Percentiles rank a stretch among this genome's conserved stretches.
phyloP scores from a whole-genome alignment of 176 grass and related monocot species.

The Pharus latifolius region DNA sequence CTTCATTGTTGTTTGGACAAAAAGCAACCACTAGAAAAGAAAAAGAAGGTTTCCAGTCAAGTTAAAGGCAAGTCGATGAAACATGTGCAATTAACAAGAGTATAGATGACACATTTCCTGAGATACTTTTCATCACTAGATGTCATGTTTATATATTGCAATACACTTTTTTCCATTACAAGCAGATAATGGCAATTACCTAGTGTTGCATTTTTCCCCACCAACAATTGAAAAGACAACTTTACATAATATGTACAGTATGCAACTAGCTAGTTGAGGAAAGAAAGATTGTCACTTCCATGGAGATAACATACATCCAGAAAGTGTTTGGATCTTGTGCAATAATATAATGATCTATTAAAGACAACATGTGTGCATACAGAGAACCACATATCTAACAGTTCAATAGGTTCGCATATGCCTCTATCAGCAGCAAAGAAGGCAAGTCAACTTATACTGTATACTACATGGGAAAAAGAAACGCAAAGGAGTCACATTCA shows the following conservation, averaged over 20 bases:
- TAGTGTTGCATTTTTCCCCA: not conserved
- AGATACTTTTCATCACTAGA: not conserved
- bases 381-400: too few species aligned
- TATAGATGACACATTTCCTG: not conserved
- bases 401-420: too few species aligned
- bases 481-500: too few species aligned
- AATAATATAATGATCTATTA: too few species aligned
- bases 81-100: not conserved
- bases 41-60: constrained; percentile 6
- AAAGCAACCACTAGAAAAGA: constrained; percentile 82
- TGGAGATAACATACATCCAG: too few species aligned
- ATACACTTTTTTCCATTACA: not conserved
- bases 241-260: not conserved
- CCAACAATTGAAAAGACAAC: not conserved
- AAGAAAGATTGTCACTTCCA: too few species aligned
- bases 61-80: not conserved
- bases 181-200: not conserved
- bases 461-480: too few species aligned
- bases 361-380: too few species aligned
- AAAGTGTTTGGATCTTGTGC: too few species aligned
- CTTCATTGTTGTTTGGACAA: constrained; percentile 91
- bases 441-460: too few species aligned
- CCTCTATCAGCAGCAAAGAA: too few species aligned
- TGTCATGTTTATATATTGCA: not conserved
- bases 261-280: not conserved